Conservation (phyloP, 257 asterid genomes). For the Leonotis leonurus region DNA sequence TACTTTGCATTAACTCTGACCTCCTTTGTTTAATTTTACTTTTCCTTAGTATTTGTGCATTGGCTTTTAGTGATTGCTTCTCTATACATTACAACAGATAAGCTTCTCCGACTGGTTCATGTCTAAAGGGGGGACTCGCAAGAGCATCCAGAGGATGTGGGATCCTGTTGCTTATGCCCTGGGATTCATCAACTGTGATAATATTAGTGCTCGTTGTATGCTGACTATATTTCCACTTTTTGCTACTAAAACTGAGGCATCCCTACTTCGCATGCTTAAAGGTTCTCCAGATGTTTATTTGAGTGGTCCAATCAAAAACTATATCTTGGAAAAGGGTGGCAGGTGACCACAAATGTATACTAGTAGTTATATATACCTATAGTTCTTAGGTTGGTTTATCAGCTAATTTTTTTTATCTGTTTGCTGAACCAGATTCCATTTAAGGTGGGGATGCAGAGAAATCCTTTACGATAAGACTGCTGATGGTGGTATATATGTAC, state of each 20-base stretch:
- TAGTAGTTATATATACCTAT: slow-evolving; percentile 2
- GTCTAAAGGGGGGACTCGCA: slow-evolving; percentile 93
- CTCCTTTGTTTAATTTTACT: no score
- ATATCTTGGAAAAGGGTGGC: slow-evolving; percentile 87
- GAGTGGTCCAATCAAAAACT: slow-evolving; percentile 88
- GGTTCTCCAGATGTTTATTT: slow-evolving; percentile 96
- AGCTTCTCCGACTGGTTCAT: slow-evolving; percentile 98
- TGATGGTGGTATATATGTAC: slow-evolving; percentile 63
- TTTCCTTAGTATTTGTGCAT: background rate
- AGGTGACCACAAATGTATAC: slow-evolving; percentile 35
- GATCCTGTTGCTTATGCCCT: slow-evolving; percentile 99
- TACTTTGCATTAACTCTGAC: no score
- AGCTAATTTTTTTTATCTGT: background rate
- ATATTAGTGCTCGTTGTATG: slow-evolving; percentile 99
- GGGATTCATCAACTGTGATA: slow-evolving; percentile 95
- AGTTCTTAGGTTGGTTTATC: background rate
- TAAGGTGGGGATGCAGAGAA: slow-evolving; percentile 99
- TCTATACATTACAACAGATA: slow-evolving; percentile 39
- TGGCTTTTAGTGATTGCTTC: slow-evolving; percentile 17
- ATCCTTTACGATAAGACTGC: slow-evolving; percentile 65
- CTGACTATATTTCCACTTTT: slow-evolving; percentile 91
- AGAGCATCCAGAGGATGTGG: slow-evolving; percentile 97
- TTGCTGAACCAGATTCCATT: slow-evolving; percentile 67
- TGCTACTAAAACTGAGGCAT: slow-evolving; percentile 98
- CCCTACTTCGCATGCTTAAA: slow-evolving; percentile 95